phyloP scores from a whole-genome alignment of 2,329 filamentous ascomycete genomes.

The Cladosporium sp. region DNA sequence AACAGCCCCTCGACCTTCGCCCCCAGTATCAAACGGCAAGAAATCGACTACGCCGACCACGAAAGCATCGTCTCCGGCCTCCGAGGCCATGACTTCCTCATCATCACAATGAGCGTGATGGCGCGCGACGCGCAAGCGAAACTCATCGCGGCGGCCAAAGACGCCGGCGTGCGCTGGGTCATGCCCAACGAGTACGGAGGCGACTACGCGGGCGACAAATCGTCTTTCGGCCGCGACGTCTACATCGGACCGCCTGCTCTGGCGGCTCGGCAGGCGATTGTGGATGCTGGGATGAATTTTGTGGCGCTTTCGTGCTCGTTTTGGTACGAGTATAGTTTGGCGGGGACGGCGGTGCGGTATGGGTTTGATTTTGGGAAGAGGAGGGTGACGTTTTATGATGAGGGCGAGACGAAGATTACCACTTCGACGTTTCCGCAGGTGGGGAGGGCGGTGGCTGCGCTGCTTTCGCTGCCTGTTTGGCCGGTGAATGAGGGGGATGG shows the following conservation, averaged over 20 bases:
- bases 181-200: slow-evolving; percentile 29
- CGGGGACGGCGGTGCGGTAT: slow-evolving; percentile 18
- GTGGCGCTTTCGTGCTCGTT: slow-evolving; percentile 26
- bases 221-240: slow-evolving; percentile 20
- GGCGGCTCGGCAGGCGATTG: slow-evolving; percentile 22
- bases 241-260: slow-evolving; percentile 15
- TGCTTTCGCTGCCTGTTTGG: slow-evolving; percentile 29
- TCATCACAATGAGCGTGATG: slow-evolving; percentile 30
- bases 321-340: slow-evolving; percentile 31
- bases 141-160: slow-evolving; percentile 27
- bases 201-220: slow-evolving; percentile 26
- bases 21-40: slow-evolving; percentile 18
- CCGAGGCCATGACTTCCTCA: slow-evolving; percentile 29
- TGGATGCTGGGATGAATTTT: slow-evolving; percentile 20
- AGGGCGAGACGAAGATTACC: slow-evolving; percentile 27
- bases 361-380: slow-evolving; percentile 28
- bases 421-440: slow-evolving; percentile 31
- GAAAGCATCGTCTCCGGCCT: slow-evolving; percentile 23
- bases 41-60: slow-evolving; percentile 26
- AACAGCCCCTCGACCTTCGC: slow-evolving; percentile 36
- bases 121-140: slow-evolving; percentile 16
- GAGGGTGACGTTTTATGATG: slow-evolving; percentile 24
- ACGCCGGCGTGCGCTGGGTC: slow-evolving; percentile 29
- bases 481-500: slow-evolving; percentile 12
- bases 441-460: slow-evolving; percentile 30